Base-by-base conservation (phyloP, 495 filamentous ascomycete genomes). In the Lichina pygmaea region DNA sequence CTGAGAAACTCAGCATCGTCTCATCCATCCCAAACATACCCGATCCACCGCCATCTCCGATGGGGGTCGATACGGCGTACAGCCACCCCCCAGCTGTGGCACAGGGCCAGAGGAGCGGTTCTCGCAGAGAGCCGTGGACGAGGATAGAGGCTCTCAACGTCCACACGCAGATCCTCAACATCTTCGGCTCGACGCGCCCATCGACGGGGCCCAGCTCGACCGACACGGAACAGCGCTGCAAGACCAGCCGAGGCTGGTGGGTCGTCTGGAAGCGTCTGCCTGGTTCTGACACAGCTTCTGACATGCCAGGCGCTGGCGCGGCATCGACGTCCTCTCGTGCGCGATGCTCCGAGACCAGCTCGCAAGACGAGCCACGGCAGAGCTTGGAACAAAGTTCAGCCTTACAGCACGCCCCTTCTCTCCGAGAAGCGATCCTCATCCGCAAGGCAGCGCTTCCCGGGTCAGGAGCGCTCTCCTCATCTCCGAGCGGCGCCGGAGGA, bases 191-290 rank as follows among this genome's bases (percentile, higher is more conserved):
- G 32, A 81, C 81, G 15, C 66, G 68, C 10, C 60, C 36, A 5
- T 39, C 36, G 13, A 39, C 11, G 36, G 13, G 36, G 36, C 13
- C 11, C 3, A 39, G 2, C 2, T 39, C 11, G 36, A 39, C 11
- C 11, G 83, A 86, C 53, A 56, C 77, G 7, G 91, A 95, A 59
- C 63, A 80, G n/a, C 94, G 80, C 10, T 81, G 76, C 59, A 92
- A 93, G 66, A 95, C 86, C 6, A 78, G 65, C 42, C 70, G 85
- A 8, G 85, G 85, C 1, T 97, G 86, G 86, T 97, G 91, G 89
- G 66, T 95, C 31, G 80, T 94, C 44, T 95, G 91, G 86, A 83
- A 80, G 44, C 67, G 79, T 38, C 61, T 86, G 8, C 62, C 75
- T 8, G 4, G 24, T 24, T 24, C 24, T 4, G 24, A 24, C 24